These are phyloP conservation scores for Cyberlindnera maritima DNA, from an alignment of 805 yeast genomes.

Conservation along the genomic window DNA sequence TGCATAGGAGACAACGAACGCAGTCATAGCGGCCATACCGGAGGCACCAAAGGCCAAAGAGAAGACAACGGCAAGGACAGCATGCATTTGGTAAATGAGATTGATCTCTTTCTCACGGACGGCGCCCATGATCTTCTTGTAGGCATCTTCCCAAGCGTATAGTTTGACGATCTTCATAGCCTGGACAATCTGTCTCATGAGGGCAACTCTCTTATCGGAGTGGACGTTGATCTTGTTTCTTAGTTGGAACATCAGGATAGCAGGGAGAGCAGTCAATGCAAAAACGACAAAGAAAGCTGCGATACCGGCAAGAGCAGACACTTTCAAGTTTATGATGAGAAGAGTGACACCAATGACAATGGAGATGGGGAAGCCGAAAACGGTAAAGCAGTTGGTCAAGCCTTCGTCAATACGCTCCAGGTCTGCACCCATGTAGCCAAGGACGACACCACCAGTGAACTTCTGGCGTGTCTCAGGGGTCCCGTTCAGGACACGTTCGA, in stretches of 20 bases:
- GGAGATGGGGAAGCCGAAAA: slow-evolving; percentile 24
- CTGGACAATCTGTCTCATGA: slow-evolving; percentile 55
- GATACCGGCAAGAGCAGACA: slow-evolving; percentile 61
- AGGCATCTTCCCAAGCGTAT: slow-evolving; percentile 87
- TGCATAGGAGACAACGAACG: slow-evolving; percentile 39
- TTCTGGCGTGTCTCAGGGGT: slow-evolving; percentile 50
- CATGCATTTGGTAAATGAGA: slow-evolving; percentile 52
- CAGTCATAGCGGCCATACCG: slow-evolving; percentile 53
- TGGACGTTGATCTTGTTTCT: slow-evolving; percentile 49
- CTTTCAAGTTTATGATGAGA: slow-evolving; percentile 64
- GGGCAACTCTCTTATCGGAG: slow-evolving; percentile 61
- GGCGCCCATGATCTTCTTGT: slow-evolving; percentile 45
- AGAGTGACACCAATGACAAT: slow-evolving; percentile 60
- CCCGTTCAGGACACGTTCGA: slow-evolving; percentile 60
- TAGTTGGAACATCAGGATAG: slow-evolving; percentile 42
- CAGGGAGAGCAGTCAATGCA: slow-evolving; percentile 37
- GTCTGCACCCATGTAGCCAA: slow-evolving; percentile 76
- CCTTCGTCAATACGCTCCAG: slow-evolving; percentile 61
- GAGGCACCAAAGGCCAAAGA: slow-evolving; percentile 49
- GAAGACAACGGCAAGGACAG: slow-evolving; percentile 52
- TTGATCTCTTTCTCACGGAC: slow-evolving; percentile 58
- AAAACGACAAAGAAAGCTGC: slow-evolving; percentile 44
- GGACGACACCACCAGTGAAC: slow-evolving; percentile 62
- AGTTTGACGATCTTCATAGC: slow-evolving; percentile 68
- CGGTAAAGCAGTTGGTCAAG: too few species aligned